Conservation (phyloP, 306 rosid species). For the Quercus cerris region DNA sequence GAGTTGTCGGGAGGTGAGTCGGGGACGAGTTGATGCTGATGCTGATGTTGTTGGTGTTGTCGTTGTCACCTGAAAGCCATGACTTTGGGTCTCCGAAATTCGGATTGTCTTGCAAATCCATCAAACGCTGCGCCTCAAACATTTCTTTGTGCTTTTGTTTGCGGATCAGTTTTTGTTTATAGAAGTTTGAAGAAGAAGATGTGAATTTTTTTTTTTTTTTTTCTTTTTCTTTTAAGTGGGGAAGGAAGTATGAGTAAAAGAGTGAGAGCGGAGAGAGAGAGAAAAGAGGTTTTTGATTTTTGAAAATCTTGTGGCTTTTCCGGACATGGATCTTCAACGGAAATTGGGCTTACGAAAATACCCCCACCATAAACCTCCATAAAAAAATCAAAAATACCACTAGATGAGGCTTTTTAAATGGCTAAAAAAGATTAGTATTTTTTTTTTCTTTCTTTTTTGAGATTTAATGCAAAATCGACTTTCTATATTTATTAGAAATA, state of each 20-base stretch:
- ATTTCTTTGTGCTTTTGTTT: constrained; percentile 1
- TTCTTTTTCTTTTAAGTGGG: background rate
- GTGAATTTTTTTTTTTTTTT: background rate
- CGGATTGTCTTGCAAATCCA: constrained; percentile 56
- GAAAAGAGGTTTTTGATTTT: constrained; percentile 15
- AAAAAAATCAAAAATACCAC: too few species aligned
- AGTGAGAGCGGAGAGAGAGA: constrained; percentile 1
- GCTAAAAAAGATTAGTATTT: too few species aligned
- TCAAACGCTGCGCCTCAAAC: constrained; percentile 61
- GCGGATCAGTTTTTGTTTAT: too few species aligned
- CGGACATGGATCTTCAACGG: constrained; percentile 20
- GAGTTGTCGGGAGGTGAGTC: constrained; percentile 32
- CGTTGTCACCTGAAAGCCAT: constrained; percentile 62
- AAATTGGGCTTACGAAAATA: constrained; percentile 11
- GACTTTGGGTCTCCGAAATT: constrained; percentile 63
- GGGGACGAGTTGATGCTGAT: constrained; percentile 33
- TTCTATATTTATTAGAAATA: too few species aligned
- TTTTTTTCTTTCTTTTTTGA: too few species aligned
- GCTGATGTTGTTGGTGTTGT: too few species aligned
- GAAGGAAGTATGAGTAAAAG: background rate
- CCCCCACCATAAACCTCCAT: background rate
- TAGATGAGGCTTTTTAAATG: too few species aligned
- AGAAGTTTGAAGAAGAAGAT: too few species aligned
- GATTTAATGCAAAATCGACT: too few species aligned
- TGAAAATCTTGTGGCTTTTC: constrained; percentile 28